phyloP scores from a whole-genome alignment of 108 stramenopile species.

The Stephanodiscus triporus region DNA sequence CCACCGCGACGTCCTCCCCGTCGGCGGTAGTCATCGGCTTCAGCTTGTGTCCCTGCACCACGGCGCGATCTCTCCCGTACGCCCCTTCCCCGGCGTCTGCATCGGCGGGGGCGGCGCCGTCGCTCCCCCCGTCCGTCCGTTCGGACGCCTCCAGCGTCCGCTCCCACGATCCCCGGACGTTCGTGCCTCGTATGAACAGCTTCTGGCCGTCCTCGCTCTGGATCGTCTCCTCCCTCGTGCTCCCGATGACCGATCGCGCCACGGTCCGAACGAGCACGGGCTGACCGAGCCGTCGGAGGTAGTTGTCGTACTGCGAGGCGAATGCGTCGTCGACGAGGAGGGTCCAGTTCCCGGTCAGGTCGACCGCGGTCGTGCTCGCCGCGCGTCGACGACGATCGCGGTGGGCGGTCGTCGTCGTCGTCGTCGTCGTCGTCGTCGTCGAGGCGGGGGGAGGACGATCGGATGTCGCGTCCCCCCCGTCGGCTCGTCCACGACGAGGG shows the following conservation, averaged over 20 bases:
- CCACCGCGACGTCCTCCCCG: slow-evolving; percentile 66
- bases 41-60: slow-evolving; percentile 39
- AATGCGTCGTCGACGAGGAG: slow-evolving; percentile 71
- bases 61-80: slow-evolving; percentile 13
- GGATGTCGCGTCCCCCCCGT: neutral
- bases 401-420: too few relatives aligned
- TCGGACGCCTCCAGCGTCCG: slow-evolving; percentile 62
- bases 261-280: slow-evolving; percentile 75
- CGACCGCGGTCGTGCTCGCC: slow-evolving; percentile 42
- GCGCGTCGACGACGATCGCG: neutral
- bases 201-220: slow-evolving; percentile 63
- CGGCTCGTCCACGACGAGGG: neutral
- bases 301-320: slow-evolving; percentile 72
- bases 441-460: neutral
- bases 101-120: neutral
- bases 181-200: slow-evolving; percentile 64
- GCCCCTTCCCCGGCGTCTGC: neutral
- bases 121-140: neutral
- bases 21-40: slow-evolving; percentile 68
- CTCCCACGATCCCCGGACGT: slow-evolving; percentile 82
- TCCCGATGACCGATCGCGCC: slow-evolving; percentile 64
- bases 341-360: slow-evolving; percentile 77
- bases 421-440: too few relatives aligned
- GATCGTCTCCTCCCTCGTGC: slow-evolving; percentile 72
- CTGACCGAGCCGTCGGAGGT: slow-evolving; percentile 74